Conservation (phyloP, 2,329 filamentous ascomycete species). For the Lanzia echinophila region DNA sequence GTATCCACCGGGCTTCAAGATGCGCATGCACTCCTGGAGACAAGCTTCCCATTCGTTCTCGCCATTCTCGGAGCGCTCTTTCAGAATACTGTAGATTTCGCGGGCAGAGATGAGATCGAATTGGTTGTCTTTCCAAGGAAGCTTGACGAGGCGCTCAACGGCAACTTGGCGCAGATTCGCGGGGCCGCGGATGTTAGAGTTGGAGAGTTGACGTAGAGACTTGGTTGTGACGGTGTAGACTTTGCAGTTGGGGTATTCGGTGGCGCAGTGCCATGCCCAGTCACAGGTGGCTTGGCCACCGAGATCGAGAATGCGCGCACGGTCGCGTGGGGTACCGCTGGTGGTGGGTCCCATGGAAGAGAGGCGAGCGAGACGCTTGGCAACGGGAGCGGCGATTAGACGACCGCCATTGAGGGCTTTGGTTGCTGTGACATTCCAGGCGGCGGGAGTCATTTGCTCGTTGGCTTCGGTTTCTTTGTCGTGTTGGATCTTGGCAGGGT, state of each 20-base stretch:
- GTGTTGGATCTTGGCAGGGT: conserved; percentile 54
- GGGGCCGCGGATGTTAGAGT: conserved; percentile 73
- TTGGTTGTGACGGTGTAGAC: conserved; percentile 83
- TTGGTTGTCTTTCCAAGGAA: conserved; percentile 79
- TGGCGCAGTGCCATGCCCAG: conserved; percentile 92
- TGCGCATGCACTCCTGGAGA: conserved; percentile 77
- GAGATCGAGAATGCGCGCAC: conserved; percentile 73
- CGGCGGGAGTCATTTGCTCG: conserved; percentile 57
- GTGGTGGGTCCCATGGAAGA: conserved; percentile 42
- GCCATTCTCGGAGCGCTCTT: conserved; percentile 59
- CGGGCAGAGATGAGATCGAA: conserved; percentile 92
- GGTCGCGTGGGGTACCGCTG: conserved; percentile 41
- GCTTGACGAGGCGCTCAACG: conserved; percentile 67
- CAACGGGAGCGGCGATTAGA: conserved; percentile 57
- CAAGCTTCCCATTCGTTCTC: conserved; percentile 85
- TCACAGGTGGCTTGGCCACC: conserved; percentile 79
- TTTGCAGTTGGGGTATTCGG: conserved; percentile 77
- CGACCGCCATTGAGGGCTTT: conserved; percentile 58
- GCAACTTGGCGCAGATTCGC: conserved; percentile 79
- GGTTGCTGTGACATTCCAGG: conserved; percentile 55
- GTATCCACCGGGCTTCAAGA: conserved; percentile 84
- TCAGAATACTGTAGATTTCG: conserved; percentile 78
- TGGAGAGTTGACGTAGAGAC: conserved; percentile 61
- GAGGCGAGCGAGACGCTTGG: conserved; percentile 52
- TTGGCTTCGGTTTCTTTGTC: conserved; percentile 80